A percentile compares a stretch with the other conserved stretches of the same genome.
Conservation (phyloP, 2,329 filamentous ascomycete species). For the Teratosphaeriaceae sp. region DNA sequence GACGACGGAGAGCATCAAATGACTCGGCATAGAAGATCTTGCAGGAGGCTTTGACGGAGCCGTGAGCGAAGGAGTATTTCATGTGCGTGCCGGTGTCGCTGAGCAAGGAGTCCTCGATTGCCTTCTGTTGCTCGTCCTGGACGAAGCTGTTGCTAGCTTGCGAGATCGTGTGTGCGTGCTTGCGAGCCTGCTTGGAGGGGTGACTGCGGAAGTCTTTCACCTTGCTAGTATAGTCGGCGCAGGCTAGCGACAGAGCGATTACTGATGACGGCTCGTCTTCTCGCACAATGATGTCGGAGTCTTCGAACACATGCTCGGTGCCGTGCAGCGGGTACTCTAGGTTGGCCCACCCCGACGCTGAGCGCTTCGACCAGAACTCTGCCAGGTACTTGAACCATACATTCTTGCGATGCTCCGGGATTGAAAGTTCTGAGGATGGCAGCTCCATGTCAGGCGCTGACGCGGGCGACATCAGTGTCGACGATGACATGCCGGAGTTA, state of each 20-base stretch:
- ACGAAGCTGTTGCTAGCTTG: constrained; percentile 21
- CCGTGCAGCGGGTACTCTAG: constrained; percentile 80
- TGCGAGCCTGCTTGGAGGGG: constrained; percentile 19
- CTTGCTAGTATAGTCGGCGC: constrained; percentile 78
- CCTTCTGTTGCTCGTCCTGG: constrained; percentile 53
- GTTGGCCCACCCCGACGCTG: constrained; percentile 86
- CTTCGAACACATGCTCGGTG: constrained; percentile 91
- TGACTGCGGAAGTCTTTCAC: constrained; percentile 56
- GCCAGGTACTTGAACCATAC: constrained; percentile 93
- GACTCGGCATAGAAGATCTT: constrained; percentile 99
- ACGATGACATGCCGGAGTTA: constrained; percentile 38
- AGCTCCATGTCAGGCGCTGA: constrained; percentile 48
- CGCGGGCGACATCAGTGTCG: constrained; percentile 47
- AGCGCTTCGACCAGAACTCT: constrained; percentile 97
- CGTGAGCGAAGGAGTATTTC: constrained; percentile 92
- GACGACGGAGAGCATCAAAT: constrained; percentile 87
- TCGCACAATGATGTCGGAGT: constrained; percentile 93
- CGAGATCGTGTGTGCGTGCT: constrained; percentile 19
- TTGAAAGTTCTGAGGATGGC: constrained; percentile 57
- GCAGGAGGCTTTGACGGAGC: constrained; percentile 90
- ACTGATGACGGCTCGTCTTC: constrained; percentile 97
- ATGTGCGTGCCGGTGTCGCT: constrained; percentile 84
- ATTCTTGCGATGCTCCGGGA: constrained; percentile 88
- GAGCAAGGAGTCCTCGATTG: constrained; percentile 78
- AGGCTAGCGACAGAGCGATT: constrained; percentile 86